Percentiles rank a stretch among this genome's conserved stretches.
Conservation (phyloP, 2,329 filamentous ascomycete genomes). For the Eutypella sp. region DNA sequence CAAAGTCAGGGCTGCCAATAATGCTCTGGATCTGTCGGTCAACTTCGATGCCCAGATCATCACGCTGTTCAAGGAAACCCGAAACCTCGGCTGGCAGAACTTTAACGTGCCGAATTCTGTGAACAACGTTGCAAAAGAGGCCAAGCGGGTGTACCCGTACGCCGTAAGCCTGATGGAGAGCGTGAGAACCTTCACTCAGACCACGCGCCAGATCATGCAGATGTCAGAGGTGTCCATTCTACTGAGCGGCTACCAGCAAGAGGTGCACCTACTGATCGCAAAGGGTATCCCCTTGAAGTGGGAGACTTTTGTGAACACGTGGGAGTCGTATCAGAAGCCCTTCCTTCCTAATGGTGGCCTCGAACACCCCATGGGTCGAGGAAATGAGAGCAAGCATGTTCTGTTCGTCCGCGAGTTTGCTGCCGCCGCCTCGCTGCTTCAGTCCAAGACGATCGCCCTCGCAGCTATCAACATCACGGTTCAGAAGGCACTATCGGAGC, state of each 20-base stretch:
- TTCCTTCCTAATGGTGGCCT: conserved; percentile 55
- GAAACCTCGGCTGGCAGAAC: conserved; percentile 91
- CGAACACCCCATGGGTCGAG: conserved; percentile 46
- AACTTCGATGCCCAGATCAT: conserved; percentile 98
- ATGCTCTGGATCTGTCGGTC: conserved; percentile 80
- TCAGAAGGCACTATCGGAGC: conserved; percentile 76
- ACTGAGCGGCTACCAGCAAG: conserved; percentile 85
- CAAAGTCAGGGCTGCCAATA: conserved; percentile 84
- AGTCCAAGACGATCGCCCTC: conserved; percentile 78
- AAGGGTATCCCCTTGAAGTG: conserved; percentile 90
- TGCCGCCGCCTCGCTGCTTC: conserved; percentile 77
- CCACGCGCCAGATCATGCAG: conserved; percentile 72
- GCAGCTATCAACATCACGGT: conserved; percentile 72
- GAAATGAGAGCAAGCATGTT: conserved; percentile 85
- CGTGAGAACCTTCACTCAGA: conserved; percentile 88
- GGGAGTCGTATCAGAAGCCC: conserved; percentile 75
- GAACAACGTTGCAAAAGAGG: conserved; percentile 94
- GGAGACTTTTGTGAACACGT: conserved; percentile 97
- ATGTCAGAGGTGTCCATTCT: conserved; percentile 87
- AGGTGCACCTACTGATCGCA: conserved; percentile 74
- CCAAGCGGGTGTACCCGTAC: conserved; percentile 97
- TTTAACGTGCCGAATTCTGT: conserved; percentile 92
- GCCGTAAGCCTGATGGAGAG: conserved; percentile 98
- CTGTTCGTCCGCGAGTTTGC: conserved; percentile 95
- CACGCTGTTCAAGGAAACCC: conserved; percentile 95